Evolutionary conservation across 2,329 filamentous ascomycete species (phyloP).

Genomic region (Sarocladium strictum): DNA sequence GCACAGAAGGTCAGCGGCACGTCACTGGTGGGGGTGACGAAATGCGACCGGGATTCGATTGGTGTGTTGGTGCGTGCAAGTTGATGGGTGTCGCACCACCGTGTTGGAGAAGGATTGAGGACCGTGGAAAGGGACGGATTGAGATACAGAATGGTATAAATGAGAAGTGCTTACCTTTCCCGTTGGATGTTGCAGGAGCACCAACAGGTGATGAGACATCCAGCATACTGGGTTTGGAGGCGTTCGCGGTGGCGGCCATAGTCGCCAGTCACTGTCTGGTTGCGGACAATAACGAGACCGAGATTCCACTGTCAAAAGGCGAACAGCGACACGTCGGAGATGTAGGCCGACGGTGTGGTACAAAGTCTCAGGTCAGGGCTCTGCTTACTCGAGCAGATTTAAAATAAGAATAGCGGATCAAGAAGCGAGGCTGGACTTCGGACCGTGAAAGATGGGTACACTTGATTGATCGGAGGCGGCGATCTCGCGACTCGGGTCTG

Average conservation of each 20-base stretch:
- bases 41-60: conserved; percentile 1
- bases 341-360: background rate
- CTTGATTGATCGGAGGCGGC: background rate
- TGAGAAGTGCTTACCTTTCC: background rate
- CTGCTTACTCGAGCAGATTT: background rate
- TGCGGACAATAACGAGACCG: background rate
- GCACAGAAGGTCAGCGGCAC: background rate
- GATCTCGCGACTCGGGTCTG: background rate
- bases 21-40: background rate
- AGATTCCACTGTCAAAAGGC: background rate
- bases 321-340: background rate
- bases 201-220: background rate
- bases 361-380: background rate
- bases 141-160: background rate
- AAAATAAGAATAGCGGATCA: background rate
- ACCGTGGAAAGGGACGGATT: background rate
- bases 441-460: background rate
- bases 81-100: background rate
- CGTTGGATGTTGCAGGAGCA: background rate
- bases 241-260: background rate
- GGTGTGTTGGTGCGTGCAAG: background rate
- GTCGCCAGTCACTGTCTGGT: background rate
- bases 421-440: background rate
- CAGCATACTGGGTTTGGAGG: background rate
- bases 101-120: background rate